phyloP scores from a whole-genome alignment of 306 rosid genomes.

The Argentina anserina region DNA sequence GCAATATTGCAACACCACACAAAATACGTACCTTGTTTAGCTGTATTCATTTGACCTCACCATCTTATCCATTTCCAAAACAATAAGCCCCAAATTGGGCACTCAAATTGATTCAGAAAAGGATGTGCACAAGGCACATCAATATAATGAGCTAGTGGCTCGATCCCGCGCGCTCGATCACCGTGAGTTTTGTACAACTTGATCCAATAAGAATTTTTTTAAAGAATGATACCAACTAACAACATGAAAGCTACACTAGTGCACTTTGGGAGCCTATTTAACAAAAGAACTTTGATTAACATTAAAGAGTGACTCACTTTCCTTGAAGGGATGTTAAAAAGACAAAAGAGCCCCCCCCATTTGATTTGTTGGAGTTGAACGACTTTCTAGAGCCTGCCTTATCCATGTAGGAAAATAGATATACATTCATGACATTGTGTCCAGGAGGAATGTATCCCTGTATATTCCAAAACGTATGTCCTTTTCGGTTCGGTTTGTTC shows the following conservation, averaged over 20 bases:
- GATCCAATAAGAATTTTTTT: not conserved
- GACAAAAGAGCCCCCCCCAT: not conserved
- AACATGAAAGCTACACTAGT: conserved; percentile 18
- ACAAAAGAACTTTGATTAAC: not conserved
- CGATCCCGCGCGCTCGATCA: conserved; percentile 4
- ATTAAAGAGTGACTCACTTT: not conserved
- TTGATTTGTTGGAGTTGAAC: conserved; percentile 1
- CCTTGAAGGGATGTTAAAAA: conserved; percentile 8
- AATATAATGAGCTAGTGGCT: not conserved
- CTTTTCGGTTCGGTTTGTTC: not conserved
- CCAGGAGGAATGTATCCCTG: conserved; percentile 38
- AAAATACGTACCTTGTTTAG: not conserved
- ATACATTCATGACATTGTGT: conserved; percentile 16
- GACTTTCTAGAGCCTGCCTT: conserved; percentile 37
- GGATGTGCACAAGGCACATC: not conserved
- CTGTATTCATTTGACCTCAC: not conserved
- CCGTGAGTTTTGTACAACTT: conserved; percentile 1
- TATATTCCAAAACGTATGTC: not conserved
- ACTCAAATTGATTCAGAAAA: no score
- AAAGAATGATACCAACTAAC: not conserved
- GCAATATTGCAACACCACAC: not conserved
- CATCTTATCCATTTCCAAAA: no score
- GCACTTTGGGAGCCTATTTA: not conserved
- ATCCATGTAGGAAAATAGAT: conserved; percentile 26
- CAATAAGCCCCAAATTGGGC: not conserved